Conservation (phyloP, 1,284 basidiomycete genomes). For the Cutaneotrichosporon arboriforme region DNA sequence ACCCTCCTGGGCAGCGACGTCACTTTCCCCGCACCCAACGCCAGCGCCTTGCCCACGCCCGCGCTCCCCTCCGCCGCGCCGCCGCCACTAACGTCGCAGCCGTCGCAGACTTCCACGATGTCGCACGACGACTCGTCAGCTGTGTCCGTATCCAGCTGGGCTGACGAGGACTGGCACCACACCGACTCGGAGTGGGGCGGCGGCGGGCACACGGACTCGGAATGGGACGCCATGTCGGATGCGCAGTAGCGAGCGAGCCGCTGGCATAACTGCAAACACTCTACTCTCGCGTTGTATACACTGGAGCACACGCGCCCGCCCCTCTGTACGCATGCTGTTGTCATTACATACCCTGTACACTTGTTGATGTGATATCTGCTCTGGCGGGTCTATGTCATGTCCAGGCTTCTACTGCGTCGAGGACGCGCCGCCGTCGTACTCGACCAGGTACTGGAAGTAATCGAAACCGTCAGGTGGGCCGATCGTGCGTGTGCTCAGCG, state of each 20-base stretch:
- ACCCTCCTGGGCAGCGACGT: not conserved
- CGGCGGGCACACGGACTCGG: constrained; percentile 1
- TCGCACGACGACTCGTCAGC: not conserved
- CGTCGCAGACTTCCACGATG: not conserved
- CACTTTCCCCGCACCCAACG: constrained; percentile 1
- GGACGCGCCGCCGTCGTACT: constrained; percentile 8
- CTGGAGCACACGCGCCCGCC: not conserved
- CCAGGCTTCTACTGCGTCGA: not conserved
- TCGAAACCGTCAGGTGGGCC: constrained; percentile 66
- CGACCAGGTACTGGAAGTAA: constrained; percentile 69
- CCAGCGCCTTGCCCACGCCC: not conserved
- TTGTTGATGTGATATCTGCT: not conserved
- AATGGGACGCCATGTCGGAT: constrained; percentile 16
- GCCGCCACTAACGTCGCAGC: not conserved
- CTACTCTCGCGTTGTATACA: not conserved
- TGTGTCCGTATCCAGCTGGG: constrained; percentile 7
- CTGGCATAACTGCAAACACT: not conserved
- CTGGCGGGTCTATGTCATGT: not conserved
- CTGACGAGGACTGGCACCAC: constrained; percentile 14
- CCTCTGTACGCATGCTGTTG: not conserved
- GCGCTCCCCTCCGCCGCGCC: not conserved
- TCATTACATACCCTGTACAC: constrained; percentile 5
- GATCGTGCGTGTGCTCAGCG: constrained; percentile 33
- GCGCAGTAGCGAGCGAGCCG: not conserved
- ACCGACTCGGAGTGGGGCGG: constrained; percentile 3